phyloP scores from a whole-genome alignment of 306 rosid genomes.

The Quercus berberidifolia region DNA sequence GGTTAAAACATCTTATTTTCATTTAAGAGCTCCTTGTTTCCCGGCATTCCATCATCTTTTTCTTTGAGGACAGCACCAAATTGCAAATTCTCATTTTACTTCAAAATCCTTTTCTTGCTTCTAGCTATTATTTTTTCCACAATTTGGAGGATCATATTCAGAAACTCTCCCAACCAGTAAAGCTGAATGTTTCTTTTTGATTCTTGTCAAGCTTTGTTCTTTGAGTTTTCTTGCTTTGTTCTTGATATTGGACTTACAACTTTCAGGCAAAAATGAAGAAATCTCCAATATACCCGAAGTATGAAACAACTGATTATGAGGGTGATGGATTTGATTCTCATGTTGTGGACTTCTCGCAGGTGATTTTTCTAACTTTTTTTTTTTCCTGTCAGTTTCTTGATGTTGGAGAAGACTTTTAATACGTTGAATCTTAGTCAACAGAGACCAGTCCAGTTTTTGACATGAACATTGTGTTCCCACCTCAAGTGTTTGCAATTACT shows the following conservation, averaged over 20 bases:
- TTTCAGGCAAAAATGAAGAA: conserved; percentile 37
- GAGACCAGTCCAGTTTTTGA: no score
- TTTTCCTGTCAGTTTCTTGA: background rate
- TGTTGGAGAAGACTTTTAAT: background rate
- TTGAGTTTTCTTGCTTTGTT: background rate
- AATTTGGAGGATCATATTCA: background rate
- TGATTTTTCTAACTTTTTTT: background rate
- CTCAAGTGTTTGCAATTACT: no score
- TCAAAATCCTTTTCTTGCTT: background rate
- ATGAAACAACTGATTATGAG: conserved; percentile 29
- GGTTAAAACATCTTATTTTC: conserved; percentile 16
- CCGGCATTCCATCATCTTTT: no score
- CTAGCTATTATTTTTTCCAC: background rate
- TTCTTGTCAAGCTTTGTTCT: background rate
- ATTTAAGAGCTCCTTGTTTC: background rate
- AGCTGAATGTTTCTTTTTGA: background rate
- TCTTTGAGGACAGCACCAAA: no score
- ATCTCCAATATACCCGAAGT: conserved; percentile 36
- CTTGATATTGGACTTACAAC: background rate
- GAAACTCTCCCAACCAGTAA: background rate
- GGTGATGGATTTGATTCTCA: conserved; percentile 56
- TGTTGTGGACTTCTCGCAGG: conserved; percentile 55
- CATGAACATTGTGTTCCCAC: no score
- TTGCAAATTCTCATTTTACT: background rate
- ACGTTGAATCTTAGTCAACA: background rate